Evolutionary conservation across 495 filamentous ascomycete species (phyloP).

Genomic region (Penicillium waksmanii): DNA sequence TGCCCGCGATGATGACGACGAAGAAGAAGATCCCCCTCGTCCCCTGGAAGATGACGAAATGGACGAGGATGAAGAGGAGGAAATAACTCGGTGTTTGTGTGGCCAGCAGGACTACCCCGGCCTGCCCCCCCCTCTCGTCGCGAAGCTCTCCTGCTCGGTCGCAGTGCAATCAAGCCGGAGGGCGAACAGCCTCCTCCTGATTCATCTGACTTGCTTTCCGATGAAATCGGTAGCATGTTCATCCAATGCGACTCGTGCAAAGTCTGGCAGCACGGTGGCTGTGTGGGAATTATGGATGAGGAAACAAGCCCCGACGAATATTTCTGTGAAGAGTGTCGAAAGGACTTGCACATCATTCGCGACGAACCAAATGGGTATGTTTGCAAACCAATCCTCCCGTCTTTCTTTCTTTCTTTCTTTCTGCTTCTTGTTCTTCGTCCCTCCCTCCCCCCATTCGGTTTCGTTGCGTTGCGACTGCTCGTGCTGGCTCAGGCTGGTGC

Average conservation of each 20-base stretch:
- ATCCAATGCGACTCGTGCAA: slow-evolving; percentile 98
- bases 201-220: slow-evolving; percentile 58
- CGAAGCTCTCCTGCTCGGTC: slow-evolving; percentile 55
- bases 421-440: slow-evolving; percentile 2
- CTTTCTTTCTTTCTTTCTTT: slow-evolving; percentile 16
- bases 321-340: slow-evolving; percentile 93
- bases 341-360: slow-evolving; percentile 84
- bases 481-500: not conserved
- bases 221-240: slow-evolving; percentile 92
- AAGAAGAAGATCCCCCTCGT: slow-evolving; percentile 57
- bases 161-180: slow-evolving; percentile 62
- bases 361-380: slow-evolving; percentile 85
- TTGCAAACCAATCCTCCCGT: slow-evolving; percentile 14
- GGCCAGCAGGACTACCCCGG: slow-evolving; percentile 94
- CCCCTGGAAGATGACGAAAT: slow-evolving; percentile 66
- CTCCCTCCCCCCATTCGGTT: not conserved
- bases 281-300: slow-evolving; percentile 95
- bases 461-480: not conserved
- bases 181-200: slow-evolving; percentile 42
- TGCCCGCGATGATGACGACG: slow-evolving; percentile 56
- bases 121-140: slow-evolving; percentile 69
- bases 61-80: slow-evolving; percentile 78
- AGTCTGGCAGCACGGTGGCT: slow-evolving; percentile 98
- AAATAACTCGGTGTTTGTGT: slow-evolving; percentile 93
- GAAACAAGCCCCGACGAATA: slow-evolving; percentile 93